Percentiles rank a stretch among this genome's conserved stretches.
These are phyloP conservation scores for Mucor mucedo DNA, from an alignment of 371 early-diverging fungal species.

Conservation along the genomic window DNA sequence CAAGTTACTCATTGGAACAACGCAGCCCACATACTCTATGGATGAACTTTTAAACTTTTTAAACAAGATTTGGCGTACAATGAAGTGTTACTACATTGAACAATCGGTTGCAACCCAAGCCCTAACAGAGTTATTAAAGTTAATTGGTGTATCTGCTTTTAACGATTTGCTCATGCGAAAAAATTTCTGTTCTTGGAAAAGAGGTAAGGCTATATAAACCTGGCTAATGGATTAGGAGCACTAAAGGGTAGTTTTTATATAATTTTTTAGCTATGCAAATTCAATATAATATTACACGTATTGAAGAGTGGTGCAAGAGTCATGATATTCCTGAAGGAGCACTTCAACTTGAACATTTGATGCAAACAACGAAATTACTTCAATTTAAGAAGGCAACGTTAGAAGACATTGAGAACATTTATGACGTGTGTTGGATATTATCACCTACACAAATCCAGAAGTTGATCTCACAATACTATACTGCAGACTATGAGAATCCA, in stretches of 20 bases:
- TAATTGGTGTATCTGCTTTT: slow-evolving; percentile 91
- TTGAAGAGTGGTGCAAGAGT: slow-evolving; percentile 97
- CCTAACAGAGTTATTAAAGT: slow-evolving; percentile 85
- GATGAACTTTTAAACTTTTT: slow-evolving; percentile 91
- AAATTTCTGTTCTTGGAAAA: slow-evolving; percentile 89
- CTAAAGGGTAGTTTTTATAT: no score
- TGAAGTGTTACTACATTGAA: slow-evolving; percentile 95
- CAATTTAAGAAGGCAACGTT: slow-evolving; percentile 92
- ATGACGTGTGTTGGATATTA: slow-evolving; percentile 94
- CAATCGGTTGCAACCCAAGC: slow-evolving; percentile 80
- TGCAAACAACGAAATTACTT: slow-evolving; percentile 94
- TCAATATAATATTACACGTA: slow-evolving; percentile 94
- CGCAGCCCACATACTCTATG: slow-evolving; percentile 81
- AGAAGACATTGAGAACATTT: slow-evolving; percentile 93
- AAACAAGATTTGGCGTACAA: slow-evolving; percentile 88
- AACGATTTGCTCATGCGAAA: slow-evolving; percentile 93
- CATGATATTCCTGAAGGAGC: slow-evolving; percentile 93
- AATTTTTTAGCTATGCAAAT: slow-evolving; percentile 82
- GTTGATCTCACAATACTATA: slow-evolving; percentile 82
- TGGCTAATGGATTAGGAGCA: no score
- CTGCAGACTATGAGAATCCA: slow-evolving; percentile 84
- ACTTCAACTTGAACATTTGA: slow-evolving; percentile 87
- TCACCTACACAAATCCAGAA: slow-evolving; percentile 96
- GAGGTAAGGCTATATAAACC: slow-evolving; percentile 50
- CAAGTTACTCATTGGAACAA: slow-evolving; percentile 73